A percentile compares a stretch with the other conserved stretches of the same genome.
Evolutionary conservation across 2,329 filamentous ascomycete species (phyloP).

Genomic region (Triangularia verruculosa): DNA sequence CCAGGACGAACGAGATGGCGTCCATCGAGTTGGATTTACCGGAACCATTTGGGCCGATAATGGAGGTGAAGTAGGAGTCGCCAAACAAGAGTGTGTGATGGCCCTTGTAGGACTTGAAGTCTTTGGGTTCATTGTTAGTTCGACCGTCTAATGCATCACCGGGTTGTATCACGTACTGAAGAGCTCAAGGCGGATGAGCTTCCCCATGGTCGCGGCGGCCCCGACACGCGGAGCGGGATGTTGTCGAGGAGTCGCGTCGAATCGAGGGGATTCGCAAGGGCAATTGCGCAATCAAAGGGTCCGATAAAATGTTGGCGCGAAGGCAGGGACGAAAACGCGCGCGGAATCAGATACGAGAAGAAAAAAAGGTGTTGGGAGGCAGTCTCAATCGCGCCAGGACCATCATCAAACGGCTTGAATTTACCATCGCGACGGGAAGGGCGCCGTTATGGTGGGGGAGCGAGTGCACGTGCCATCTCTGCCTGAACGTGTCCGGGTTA

Average conservation of each 20-base stretch:
- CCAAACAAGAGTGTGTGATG: conserved; percentile 93
- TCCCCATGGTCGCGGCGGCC: conserved; percentile 69
- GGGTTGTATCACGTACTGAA: conserved; percentile 63
- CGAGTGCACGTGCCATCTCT: conserved; percentile 12
- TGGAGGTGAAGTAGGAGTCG: conserved; percentile 98
- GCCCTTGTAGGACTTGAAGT: conserved; percentile 99
- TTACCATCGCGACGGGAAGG: conserved; percentile 21
- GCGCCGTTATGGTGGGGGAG: conserved; percentile 19
- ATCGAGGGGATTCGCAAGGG: neutral
- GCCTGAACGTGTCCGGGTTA: neutral
- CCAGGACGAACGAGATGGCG: conserved; percentile 96
- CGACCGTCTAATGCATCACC: neutral
- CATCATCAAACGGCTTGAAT: conserved; percentile 24
- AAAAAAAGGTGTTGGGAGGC: conserved; percentile 5
- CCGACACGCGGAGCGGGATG: conserved; percentile 16
- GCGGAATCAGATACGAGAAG: conserved; percentile 11
- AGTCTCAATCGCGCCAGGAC: conserved; percentile 18
- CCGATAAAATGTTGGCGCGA: conserved; percentile 3
- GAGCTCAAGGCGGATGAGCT: conserved; percentile 90
- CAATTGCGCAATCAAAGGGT: conserved; percentile 12
- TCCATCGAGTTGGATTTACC: conserved; percentile 99
- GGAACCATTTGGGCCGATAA: conserved; percentile 98
- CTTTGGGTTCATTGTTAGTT: conserved; percentile 42
- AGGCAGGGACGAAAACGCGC: conserved; percentile 17
- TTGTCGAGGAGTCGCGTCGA: conserved; percentile 18